Conservation (phyloP, 192 early-diverging fungal genomes). For the Backusella luteola region DNA sequence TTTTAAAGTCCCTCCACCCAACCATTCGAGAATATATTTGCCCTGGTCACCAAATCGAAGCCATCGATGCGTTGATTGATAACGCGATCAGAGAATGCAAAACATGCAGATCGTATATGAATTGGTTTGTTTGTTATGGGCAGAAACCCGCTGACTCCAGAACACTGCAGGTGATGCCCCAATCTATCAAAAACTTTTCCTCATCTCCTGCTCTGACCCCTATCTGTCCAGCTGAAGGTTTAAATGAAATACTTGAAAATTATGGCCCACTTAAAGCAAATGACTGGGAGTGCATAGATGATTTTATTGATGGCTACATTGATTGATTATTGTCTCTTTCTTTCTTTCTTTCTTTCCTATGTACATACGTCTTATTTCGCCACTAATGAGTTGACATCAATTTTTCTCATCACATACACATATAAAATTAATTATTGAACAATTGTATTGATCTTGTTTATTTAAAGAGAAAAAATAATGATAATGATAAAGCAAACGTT, state of each 20-base stretch:
- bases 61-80: neutral
- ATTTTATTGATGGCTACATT: conserved; percentile 25
- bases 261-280: neutral
- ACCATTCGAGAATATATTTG: neutral
- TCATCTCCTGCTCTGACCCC: neutral
- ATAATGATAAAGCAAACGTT: too few species aligned
- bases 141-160: conserved; percentile 14
- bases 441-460: neutral
- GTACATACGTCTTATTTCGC: neutral
- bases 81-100: conserved; percentile 15
- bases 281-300: conserved; percentile 24
- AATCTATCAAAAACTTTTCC: neutral
- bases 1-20: conserved; percentile 10
- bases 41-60: neutral
- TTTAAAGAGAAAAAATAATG: neutral
- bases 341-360: neutral
- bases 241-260: neutral
- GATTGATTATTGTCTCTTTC: conserved; percentile 1
- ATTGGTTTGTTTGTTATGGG: conserved; percentile 27
- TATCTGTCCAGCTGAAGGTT: neutral
- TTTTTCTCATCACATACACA: neutral
- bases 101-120: conserved; percentile 19
- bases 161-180: neutral
- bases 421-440: neutral
- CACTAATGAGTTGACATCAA: neutral